Percentiles rank a stretch among this genome's conserved stretches.
These are phyloP conservation scores for Aschersonia sp. DNA, from an alignment of 2,329 filamentous ascomycete species.

Conservation along the genomic window DNA sequence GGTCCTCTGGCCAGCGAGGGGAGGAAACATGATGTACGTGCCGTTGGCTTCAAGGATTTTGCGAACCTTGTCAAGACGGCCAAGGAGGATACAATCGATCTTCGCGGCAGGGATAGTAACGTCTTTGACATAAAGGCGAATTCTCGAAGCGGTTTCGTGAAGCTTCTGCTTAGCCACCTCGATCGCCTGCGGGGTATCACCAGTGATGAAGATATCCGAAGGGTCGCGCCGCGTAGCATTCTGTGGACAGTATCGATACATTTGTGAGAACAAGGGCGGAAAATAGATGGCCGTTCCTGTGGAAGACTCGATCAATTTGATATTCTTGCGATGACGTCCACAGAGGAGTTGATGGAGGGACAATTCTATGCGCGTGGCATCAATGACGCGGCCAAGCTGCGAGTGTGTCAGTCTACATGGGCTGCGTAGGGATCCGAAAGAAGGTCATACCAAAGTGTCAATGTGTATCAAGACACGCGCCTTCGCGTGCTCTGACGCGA, in stretches of 20 bases:
- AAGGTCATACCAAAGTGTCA: constrained; percentile 59
- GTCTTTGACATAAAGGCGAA: constrained; percentile 82
- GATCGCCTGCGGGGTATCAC: constrained; percentile 72
- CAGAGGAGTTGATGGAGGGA: constrained; percentile 86
- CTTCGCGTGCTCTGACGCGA: constrained; percentile 94
- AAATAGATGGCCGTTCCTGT: constrained; percentile 98
- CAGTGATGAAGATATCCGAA: constrained; percentile 89
- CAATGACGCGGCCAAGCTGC: constrained; percentile 58
- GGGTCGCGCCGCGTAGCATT: constrained; percentile 71
- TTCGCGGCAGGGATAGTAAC: constrained; percentile 81
- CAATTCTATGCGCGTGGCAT: constrained; percentile 68
- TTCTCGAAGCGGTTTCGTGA: constrained; percentile 66
- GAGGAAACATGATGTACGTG: constrained; percentile 84
- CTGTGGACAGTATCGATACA: constrained; percentile 79
- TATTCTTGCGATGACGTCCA: constrained; percentile 88
- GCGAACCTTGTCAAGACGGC: constrained; percentile 86
- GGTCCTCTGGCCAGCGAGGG: constrained; percentile 70
- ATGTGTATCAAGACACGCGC: constrained; percentile 94
- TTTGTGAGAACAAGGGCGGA: constrained; percentile 79
- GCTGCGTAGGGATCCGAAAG: neutral
- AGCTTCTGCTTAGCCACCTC: constrained; percentile 81
- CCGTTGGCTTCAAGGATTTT: constrained; percentile 97
- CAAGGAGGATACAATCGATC: constrained; percentile 84
- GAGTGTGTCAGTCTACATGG: neutral
- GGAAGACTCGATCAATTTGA: constrained; percentile 91